A percentile compares a stretch with the other conserved stretches of the same genome.
Evolutionary conservation across 2,329 filamentous ascomycete genomes (phyloP).

Genomic region (Polychaeton citri): DNA sequence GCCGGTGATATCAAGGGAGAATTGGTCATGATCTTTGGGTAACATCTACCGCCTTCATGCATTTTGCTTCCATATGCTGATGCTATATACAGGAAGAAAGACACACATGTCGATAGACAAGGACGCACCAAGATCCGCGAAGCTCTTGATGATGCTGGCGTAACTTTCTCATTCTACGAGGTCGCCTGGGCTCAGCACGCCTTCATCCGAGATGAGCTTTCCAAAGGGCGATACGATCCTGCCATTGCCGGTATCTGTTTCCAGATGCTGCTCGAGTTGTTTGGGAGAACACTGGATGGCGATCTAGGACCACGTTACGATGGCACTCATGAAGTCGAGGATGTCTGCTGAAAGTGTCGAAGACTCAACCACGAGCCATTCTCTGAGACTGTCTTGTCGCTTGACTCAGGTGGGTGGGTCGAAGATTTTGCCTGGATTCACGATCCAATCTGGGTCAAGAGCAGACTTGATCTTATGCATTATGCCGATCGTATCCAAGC

Average conservation of each 20-base stretch:
- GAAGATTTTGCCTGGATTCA: conserved; percentile 67
- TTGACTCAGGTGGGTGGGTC: background rate
- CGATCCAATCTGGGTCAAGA: conserved; percentile 72
- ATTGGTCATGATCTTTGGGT: conserved; percentile 48
- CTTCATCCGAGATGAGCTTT: conserved; percentile 79
- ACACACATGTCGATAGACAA: conserved; percentile 74
- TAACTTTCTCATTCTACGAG: conserved; percentile 72
- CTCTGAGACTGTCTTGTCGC: background rate
- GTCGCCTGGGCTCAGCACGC: conserved; percentile 90
- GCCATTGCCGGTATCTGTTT: conserved; percentile 79
- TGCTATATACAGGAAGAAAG: conserved; percentile 62
- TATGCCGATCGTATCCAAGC: conserved; percentile 63
- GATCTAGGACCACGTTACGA: conserved; percentile 61
- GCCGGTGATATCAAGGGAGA: conserved; percentile 62
- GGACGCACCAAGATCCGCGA: conserved; percentile 73
- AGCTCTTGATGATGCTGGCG: conserved; percentile 63
- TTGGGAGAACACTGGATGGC: conserved; percentile 61
- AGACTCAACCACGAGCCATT: background rate
- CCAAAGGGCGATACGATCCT: conserved; percentile 88
- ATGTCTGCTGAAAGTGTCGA: conserved; percentile 19
- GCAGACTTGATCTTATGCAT: conserved; percentile 78
- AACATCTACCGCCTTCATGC: conserved; percentile 4
- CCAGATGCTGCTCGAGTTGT: conserved; percentile 77
- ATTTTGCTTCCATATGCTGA: background rate
- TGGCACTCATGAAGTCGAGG: conserved; percentile 24